Base-by-base conservation (phyloP, 768 basidiomycete genomes). In the Russula abietina region DNA sequence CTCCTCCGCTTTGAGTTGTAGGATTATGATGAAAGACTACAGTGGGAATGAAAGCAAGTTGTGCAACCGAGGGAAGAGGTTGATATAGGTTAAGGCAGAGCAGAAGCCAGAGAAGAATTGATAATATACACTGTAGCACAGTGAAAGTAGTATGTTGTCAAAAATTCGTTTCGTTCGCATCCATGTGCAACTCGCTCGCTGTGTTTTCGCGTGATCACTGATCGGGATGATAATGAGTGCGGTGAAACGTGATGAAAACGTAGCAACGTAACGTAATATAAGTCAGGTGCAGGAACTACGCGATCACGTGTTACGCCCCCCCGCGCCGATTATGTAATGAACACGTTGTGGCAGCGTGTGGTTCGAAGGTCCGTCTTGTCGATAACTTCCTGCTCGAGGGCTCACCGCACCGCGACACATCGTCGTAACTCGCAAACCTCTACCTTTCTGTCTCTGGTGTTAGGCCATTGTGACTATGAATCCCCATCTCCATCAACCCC, bases 391-490 rank as follows among this genome's bases (percentile, higher is more conserved):
- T 45, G 24, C 24, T 53, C 50, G 24, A 33, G n/a, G 55, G 53
- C 48, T 49, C 53, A 17, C 19, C 6, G 50, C 46, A 52, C 43
- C 51, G 55, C 53, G 51, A 55, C 53, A 38, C n/a, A 57, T 30
- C 19, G 51, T 49, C 48, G 26, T 39, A 55, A 26, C 46, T 32
- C 54, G 36, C 26, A 16, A 48, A 32, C 30, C 19, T 33, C 45
- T 30, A 45, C 22, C 59, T 36, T 60, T 45, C 46, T 60, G 33
- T 67, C 65, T 67, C 55, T 41, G 65, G 67, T 64, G 67, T 66
- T 66, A 68, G 61, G 65, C 67, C 65, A 61, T 49, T 54, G 59
- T 60, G 55, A 68, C 59, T 38, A 65, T 67, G 67, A 57, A 62
- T 48, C 11, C 59, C 26, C 65, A 60, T 45, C 55, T 53, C n/a